These are phyloP conservation scores for Medicago arabica DNA, from an alignment of 306 rosid genomes.

Conservation along the genomic window DNA sequence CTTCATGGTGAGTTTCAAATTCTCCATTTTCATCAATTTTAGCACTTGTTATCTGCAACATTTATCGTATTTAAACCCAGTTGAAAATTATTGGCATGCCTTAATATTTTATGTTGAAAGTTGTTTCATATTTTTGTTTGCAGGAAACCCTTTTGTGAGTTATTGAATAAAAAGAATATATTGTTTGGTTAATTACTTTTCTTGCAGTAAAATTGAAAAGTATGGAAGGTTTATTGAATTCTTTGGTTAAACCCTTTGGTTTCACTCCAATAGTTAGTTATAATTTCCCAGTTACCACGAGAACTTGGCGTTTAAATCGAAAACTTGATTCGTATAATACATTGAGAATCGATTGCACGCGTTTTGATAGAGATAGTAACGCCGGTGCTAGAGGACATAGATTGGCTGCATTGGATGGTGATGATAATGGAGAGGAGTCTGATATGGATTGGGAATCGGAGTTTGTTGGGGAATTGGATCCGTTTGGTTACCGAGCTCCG, in stretches of 20 bases:
- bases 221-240: slow-evolving; percentile 65
- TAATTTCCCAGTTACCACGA: slow-evolving; percentile 39
- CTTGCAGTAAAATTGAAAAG: slow-evolving; percentile 21
- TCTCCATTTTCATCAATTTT: too few relatives aligned
- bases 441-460: slow-evolving; percentile 73
- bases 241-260: slow-evolving; percentile 54
- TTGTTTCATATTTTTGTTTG: too few relatives aligned
- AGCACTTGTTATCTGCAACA: not conserved
- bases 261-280: slow-evolving; percentile 46
- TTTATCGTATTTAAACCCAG: not conserved
- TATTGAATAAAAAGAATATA: not conserved
- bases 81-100: not conserved
- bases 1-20: too few relatives aligned
- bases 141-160: slow-evolving; percentile 31
- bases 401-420: slow-evolving; percentile 39
- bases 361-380: slow-evolving; percentile 42
- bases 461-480: slow-evolving; percentile 72
- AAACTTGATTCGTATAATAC: slow-evolving; percentile 25
- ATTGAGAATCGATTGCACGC: slow-evolving; percentile 44
- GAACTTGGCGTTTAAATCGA: slow-evolving; percentile 41
- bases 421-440: slow-evolving; percentile 40
- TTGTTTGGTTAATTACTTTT: slow-evolving; percentile 23
- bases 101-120: too few relatives aligned
- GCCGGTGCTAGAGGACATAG: slow-evolving; percentile 33
- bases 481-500: slow-evolving; percentile 68